Evolutionary conservation across 2,329 filamentous ascomycete genomes (phyloP), one percentile per base, ranked within the genome.

Genomic region (Phaeosphaeriaceae sp.): DNA sequence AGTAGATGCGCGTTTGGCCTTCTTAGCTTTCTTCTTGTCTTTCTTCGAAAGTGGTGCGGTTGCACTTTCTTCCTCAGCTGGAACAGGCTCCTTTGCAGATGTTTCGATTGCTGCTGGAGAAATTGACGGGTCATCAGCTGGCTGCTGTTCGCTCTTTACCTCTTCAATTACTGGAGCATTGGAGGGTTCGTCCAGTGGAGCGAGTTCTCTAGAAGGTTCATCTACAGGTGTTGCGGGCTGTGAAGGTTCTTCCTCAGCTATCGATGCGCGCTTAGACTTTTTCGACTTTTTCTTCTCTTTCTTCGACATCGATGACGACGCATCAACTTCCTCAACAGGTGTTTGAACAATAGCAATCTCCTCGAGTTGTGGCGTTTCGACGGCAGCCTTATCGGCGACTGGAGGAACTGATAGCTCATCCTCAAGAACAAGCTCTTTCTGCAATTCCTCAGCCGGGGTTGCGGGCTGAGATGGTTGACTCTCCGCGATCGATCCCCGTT

Each of bases 211-310:
- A 11, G 26, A 8, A 8, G 23, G 30, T 41, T 58, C 52, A 18
- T 50, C 43, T 6, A 28, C 33, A 11, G 42, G 48, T 46, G 52
- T 58, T 33, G 46, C 38, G n/a, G 54, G 48, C 39, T 50, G 41
- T 17, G 48, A 47, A 4, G 16, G 29, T 26, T 52, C 50, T 21
- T 39, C 43, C 16, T 58, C 54, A 3, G 49, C 39, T 8, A 46
- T 18, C 38, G 56, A 58, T 26, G 45, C 39, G 18, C 50, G 54
- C 42, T 64, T 62, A 6, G 44, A 48, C 35, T 63, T 64, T 52
- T 66, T 64, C 4, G 56, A 48, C 42, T 68, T 68, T 57, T 66
- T 67, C 52, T 60, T 63, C 50, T 64, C 63, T 40, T 66, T 63
- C 41, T 55, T 58, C 2, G 52, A 42, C 20, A 16, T 42, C 38